phyloP scores from a whole-genome alignment of 2,329 filamentous ascomycete genomes.

The Curvularia verruculosa region DNA sequence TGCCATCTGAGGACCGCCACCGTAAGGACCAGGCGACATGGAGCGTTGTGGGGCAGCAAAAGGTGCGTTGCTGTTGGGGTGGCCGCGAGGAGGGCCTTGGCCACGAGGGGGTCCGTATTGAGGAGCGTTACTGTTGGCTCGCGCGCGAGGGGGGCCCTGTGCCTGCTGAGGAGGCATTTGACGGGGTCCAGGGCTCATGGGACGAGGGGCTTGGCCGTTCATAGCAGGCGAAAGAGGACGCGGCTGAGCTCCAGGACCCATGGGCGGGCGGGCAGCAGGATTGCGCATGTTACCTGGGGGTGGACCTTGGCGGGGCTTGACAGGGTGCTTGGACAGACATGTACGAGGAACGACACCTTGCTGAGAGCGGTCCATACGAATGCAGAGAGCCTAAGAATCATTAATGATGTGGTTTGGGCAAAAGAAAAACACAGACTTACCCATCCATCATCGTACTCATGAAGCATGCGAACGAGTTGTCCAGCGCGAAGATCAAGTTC shows the following conservation, averaged over 20 bases:
- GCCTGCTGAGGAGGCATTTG: constrained; percentile 33
- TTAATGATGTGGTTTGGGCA: not conserved
- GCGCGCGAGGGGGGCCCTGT: constrained; percentile 35
- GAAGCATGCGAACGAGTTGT: constrained; percentile 83
- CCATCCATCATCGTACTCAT: constrained; percentile 99
- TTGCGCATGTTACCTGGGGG: constrained; percentile 39
- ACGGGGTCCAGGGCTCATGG: constrained; percentile 48
- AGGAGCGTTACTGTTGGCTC: not conserved
- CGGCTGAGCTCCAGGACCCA: constrained; percentile 42
- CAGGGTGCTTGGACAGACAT: constrained; percentile 87
- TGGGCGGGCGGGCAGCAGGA: constrained; percentile 38
- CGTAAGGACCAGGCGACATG: constrained; percentile 50
- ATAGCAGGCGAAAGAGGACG: constrained; percentile 56
- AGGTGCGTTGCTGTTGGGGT: constrained; percentile 49
- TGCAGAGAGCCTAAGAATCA: constrained; percentile 76
- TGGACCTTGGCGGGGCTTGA: constrained; percentile 75
- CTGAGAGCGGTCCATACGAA: constrained; percentile 84
- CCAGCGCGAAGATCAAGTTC: constrained; percentile 83
- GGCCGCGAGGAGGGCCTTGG: constrained; percentile 35
- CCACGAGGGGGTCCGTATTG: constrained; percentile 25
- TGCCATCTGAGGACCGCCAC: constrained; percentile 42
- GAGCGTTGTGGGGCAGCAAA: constrained; percentile 45
- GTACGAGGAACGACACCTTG: constrained; percentile 94
- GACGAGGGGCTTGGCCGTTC: constrained; percentile 50
- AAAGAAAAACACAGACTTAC: constrained; percentile 60